Conservation (phyloP, 495 filamentous ascomycete species). For the Astrothelium subdiscretum region DNA sequence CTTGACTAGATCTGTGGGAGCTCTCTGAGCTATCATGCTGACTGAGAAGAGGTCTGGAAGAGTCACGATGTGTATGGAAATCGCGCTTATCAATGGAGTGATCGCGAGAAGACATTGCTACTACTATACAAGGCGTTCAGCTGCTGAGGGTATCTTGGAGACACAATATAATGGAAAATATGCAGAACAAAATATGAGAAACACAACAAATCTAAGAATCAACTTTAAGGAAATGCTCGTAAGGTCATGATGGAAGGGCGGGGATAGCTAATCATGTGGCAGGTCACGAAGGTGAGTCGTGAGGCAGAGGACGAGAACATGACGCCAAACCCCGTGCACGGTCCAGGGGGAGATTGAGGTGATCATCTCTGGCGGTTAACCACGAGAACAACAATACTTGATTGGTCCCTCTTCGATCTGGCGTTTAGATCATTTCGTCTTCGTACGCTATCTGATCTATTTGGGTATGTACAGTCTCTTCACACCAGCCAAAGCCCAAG, state of each 20-base stretch:
- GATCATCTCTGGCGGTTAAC: not conserved
- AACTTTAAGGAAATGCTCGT: not conserved
- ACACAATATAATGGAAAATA: not conserved
- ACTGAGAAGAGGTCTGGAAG: slow-evolving; percentile 29
- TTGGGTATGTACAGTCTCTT: not conserved
- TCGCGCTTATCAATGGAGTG: slow-evolving; percentile 46
- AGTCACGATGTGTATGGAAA: slow-evolving; percentile 40
- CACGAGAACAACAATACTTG: no score
- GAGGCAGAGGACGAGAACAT: not conserved
- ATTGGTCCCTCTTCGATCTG: no score
- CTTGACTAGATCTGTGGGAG: slow-evolving; percentile 14
- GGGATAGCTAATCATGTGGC: not conserved
- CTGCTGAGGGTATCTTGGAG: not conserved
- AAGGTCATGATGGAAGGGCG: not conserved
- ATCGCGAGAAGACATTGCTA: not conserved
- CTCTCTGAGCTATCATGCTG: slow-evolving; percentile 19
- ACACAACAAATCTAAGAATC: not conserved
- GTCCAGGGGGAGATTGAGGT: not conserved
- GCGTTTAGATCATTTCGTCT: not conserved
- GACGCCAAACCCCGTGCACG: not conserved
- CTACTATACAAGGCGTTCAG: not conserved
- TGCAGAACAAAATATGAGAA: not conserved
- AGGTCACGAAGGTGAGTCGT: not conserved
- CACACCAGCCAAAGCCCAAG: not conserved
- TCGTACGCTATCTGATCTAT: not conserved